Evolutionary conservation across 2,329 filamentous ascomycete species (phyloP), one percentile per base, ranked within the genome.

Genomic region (Mycosphaerella arachidis): DNA sequence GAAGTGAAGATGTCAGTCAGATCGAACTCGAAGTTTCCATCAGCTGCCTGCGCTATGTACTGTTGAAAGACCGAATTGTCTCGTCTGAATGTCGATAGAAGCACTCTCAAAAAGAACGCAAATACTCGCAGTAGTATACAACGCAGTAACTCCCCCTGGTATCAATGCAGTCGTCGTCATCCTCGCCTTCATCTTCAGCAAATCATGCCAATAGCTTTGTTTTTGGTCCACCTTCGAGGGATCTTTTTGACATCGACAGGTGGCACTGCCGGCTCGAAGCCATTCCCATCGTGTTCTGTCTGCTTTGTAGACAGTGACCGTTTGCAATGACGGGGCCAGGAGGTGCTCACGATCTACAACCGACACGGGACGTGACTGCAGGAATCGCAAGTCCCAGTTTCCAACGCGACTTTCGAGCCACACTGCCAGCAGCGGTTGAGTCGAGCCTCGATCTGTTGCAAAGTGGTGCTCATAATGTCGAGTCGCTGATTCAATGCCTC

Each of bases 391-490:
- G 43, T 20, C 6, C 63, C 63, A 18, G 63, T 63, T 57, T 63
- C 61, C 24, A 66, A 51, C 29, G 63, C 63, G 6, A 62, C 63
- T 9, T 58, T 58, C 7, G 58, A 52, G n/a, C 60, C 58, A 37
- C 64, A 66, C 13, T 66, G 62, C 29, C 50, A 60, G 62, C 64
- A 66, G 48, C 57, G 57, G 24, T 56, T 63, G 13, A 67, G 56
- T 35, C 65, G 61, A 43, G 57, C 61, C 55, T 67, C 60, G 31
- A 67, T 63, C 8, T 57, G 45, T 9, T 45, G 55, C 16, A 67
- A 46, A 10, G 59, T 59, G 8, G 61, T 53, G 51, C 59, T 59
- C 65, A 67, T 67, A n/a, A 55, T 48, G 31, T 67, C 61, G 18
- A 67, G 57, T 12, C 65, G 65, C 20, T 58, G 48, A 46, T 63